These are phyloP conservation scores for Catharanthus roseus DNA, from an alignment of 257 asterid genomes.

Conservation along the genomic window DNA sequence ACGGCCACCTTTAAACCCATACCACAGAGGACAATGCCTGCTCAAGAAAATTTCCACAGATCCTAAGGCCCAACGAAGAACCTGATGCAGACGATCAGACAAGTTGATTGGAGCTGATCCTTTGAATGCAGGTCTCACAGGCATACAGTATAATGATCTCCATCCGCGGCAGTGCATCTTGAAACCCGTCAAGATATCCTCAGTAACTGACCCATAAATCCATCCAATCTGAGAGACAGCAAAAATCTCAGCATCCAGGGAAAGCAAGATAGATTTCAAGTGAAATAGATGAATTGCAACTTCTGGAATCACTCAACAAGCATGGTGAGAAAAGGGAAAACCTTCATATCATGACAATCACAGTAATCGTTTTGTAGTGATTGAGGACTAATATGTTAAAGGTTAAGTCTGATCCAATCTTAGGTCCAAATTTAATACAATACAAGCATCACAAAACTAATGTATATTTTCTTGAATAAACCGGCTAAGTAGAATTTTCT, in stretches of 20 bases:
- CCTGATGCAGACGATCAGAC: slow-evolving; percentile 97
- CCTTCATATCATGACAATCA: neutral
- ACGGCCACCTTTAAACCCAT: slow-evolving; percentile 91
- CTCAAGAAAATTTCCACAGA: slow-evolving; percentile 94
- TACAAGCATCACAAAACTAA: neutral
- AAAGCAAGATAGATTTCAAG: neutral
- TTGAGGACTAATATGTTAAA: too few relatives aligned
- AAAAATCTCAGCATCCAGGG: slow-evolving; percentile 2
- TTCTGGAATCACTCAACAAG: neutral
- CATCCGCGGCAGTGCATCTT: slow-evolving; percentile 99
- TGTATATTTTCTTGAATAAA: neutral
- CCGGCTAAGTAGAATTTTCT: slow-evolving; percentile 17
- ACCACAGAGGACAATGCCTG: slow-evolving; percentile 94
- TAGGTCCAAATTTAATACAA: neutral
- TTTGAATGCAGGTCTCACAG: slow-evolving; percentile 89
- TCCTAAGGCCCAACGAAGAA: slow-evolving; percentile 93
- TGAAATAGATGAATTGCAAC: too few relatives aligned
- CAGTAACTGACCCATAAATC: slow-evolving; percentile 97
- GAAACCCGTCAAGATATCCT: slow-evolving; percentile 94
- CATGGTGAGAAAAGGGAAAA: neutral
- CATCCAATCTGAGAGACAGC: slow-evolving; percentile 67
- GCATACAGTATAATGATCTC: slow-evolving; percentile 98
- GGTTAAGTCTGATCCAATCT: neutral
- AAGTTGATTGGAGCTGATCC: slow-evolving; percentile 97
- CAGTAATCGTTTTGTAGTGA: neutral